Evolutionary conservation across 768 basidiomycete genomes (phyloP).

Genomic region (Lentinus tigrinus): DNA sequence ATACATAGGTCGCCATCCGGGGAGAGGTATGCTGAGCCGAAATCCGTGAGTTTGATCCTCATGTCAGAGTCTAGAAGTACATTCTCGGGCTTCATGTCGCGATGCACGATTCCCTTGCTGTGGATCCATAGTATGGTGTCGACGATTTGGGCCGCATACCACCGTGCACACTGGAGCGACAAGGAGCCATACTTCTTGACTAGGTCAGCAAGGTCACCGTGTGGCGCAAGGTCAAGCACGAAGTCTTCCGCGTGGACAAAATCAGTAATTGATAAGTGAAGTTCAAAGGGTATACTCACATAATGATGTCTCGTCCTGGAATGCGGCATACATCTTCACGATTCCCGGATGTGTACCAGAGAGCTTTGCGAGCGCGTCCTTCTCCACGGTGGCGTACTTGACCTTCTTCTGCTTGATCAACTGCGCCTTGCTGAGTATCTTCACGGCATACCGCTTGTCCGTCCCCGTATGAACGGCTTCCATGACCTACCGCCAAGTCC

Average conservation of each 20-base stretch:
- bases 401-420: constrained; percentile 17
- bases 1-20: constrained; percentile 15
- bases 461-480: constrained; percentile 9
- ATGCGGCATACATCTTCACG: constrained; percentile 14
- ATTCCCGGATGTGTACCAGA: constrained; percentile 12
- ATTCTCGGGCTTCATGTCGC: constrained; percentile 16
- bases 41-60: constrained; percentile 10
- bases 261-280: not conserved
- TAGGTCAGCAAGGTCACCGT: constrained; percentile 15
- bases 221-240: constrained; percentile 12
- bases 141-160: constrained; percentile 13
- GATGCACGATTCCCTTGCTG: constrained; percentile 12
- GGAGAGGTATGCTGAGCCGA: constrained; percentile 12
- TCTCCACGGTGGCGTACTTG: constrained; percentile 16
- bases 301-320: constrained; percentile 15
- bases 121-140: constrained; percentile 15
- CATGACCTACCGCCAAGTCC: constrained; percentile 1
- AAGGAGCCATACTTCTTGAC: constrained; percentile 17
- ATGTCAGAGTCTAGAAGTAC: constrained; percentile 7
- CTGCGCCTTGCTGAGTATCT: constrained; percentile 17
- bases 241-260: constrained; percentile 10
- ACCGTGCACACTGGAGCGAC: constrained; percentile 9
- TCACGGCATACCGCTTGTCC: constrained; percentile 7
- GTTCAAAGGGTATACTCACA: not conserved
- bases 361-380: constrained; percentile 15